These are phyloP conservation scores for Ajuga chamaepitys DNA, from an alignment of 257 asterid species.

Conservation along the genomic window DNA sequence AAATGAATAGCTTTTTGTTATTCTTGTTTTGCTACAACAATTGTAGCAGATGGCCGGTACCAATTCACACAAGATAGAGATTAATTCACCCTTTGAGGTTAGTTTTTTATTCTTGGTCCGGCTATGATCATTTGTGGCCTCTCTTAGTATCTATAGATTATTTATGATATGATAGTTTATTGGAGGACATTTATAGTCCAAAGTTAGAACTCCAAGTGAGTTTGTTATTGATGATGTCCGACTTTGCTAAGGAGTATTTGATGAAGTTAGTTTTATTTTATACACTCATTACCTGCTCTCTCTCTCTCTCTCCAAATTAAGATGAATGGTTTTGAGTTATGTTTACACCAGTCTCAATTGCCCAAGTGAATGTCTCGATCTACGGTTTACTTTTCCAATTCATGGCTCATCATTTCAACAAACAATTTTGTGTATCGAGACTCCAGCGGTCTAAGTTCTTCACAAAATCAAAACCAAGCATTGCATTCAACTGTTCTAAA, in stretches of 20 bases:
- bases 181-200: background rate
- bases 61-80: slow-evolving; percentile 16
- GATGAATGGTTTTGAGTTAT: background rate
- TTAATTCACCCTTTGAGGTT: slow-evolving; percentile 24
- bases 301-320: background rate
- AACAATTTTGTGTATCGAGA: background rate
- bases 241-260: background rate
- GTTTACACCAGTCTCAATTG: background rate
- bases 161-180: background rate
- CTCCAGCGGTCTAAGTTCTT: too few relatives aligned
- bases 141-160: background rate
- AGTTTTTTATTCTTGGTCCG: background rate
- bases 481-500: background rate
- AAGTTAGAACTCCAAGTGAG: background rate
- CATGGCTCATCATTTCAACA: background rate
- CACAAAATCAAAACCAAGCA: too few relatives aligned
- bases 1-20: slow-evolving; percentile 25
- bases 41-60: slow-evolving; percentile 27
- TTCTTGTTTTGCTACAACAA: slow-evolving; percentile 3
- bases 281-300: background rate
- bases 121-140: background rate
- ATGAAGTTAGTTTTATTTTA: background rate
- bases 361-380: background rate
- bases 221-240: background rate
- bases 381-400: background rate